Base-by-base conservation (phyloP, 495 filamentous ascomycete genomes). In the Aspergillus saccharolyticus region DNA sequence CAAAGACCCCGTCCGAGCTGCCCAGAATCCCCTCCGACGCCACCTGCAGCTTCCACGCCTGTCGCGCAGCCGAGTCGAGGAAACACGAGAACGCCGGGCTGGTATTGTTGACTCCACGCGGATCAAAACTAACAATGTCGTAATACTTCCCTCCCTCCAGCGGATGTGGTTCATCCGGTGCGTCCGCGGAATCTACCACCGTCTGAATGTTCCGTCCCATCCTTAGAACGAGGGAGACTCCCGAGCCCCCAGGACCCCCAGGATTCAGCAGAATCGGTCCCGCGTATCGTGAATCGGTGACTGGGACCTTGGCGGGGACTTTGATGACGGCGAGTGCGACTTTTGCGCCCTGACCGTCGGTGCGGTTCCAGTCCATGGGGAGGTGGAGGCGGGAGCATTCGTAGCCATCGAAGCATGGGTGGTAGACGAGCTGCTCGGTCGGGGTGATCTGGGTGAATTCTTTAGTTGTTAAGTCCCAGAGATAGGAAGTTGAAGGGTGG, bases 201-300 rank as follows among this genome's bases (percentile, higher is more conserved):
- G 22, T 39, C 30, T 55, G 53, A 10, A 55, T 46, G 12, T 17
- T 8, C 24, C 28, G 17, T 8, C 53, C 53, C 0, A 10, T 16
- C 8, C 16, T 48, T 17, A 55, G 43, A 7, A 48, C 44, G 0
- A 45, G 5, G 21, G 5, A 1, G 2, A 47, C 44, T 22, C 44
- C 53, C 8, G 53, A 55, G 9, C 17, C 22, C 14, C 53, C 44
- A 1, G 53, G 53, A 0, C 53, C 53, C 16, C 53, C 53, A 1
- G 53, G 53, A 19, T 55, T 55, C 9, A 55, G 14, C 10, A 55
- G 22, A 5, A 55, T 19, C 9, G 53, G 43, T 1, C 53, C 53
- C 9, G 44, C 53, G 19, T 55, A 55, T 22, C 53, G 43, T 28
- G n/a, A n/a, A 42, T 55, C 53, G 16, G 53, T 55, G n/a, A 55